Evolutionary conservation across 2,329 filamentous ascomycete genomes (phyloP), one percentile per base, ranked within the genome.

Genomic region (Pseudocercospora vitis): DNA sequence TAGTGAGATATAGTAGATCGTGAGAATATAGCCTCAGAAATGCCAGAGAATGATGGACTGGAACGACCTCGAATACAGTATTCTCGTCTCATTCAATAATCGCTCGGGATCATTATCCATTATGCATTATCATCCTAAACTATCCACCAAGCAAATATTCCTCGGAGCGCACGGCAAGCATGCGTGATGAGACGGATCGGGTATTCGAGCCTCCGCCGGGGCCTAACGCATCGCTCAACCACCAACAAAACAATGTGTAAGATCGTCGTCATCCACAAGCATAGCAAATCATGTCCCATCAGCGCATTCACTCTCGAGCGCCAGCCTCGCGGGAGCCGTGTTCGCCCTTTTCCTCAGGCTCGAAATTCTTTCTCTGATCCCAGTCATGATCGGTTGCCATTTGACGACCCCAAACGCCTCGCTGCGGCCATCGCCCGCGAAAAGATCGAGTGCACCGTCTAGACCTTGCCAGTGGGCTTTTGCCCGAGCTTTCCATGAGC

Each of bases 81-180:
- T 18, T 19, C 11, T 37, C 14, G 16, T 37, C 33, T 37, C 5
- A 37, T 19, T 37, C 33, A 4, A n/a, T 40, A n/a, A n/a, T 21
- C n/a, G n/a, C n/a, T n/a, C n/a, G n/a, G 42, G 42, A 45, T 63
- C 60, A 63, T 64, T 62, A 64, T 59, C 52, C 62, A 64, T 64
- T 64, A 64, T 52, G 59, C 61, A 64, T 63, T 51, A 42, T 53
- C 50, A 32, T 40, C 26, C 32, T n/a, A n/a, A n/a, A n/a, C n/a
- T 23, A 32, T 35, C 50, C 14, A 48, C 35, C 39, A 45, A 23
- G 33, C 44, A 26, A 21, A 5, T 37, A 45, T 19, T 28, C 29
- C 35, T 28, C n/a, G n/a, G n/a, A n/a, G n/a, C n/a, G n/a, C n/a
- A n/a, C n/a, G n/a, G n/a, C n/a, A n/a, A n/a, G n/a, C n/a, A n/a